Evolutionary conservation across 2,329 filamentous ascomycete species (phyloP), one percentile per base, ranked within the genome.

Genomic region (Laburnicola sp.): DNA sequence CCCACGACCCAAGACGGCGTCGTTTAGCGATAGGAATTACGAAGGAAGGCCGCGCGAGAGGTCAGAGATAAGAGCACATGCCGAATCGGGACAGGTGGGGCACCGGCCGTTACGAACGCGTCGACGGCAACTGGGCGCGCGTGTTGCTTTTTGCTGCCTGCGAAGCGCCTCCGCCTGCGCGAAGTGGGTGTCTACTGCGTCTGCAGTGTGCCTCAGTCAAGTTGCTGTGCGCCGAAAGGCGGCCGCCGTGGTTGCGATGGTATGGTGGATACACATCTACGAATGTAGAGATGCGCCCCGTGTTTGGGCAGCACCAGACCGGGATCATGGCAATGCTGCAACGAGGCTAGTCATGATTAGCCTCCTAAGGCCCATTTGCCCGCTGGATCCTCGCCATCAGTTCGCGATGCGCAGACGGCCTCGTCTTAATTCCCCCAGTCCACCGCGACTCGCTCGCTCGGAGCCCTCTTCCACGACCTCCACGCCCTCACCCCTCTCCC

Each of bases 1-100:
- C 16, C 16, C 16, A 16, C 1, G 16, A 16, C 16, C 16, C 16
- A 47, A 31, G 44, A 37, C 40, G 42, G 25, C 41, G 52, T 43
- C 41, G 35, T 36, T 53, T 38, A 53, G 38, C 49, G 52, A 60
- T 56, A 27, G 37, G 40, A 58, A 62, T 60, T 51, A 54, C 45
- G 5, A 43, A 50, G 36, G 22, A 9, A 3, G n/a, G 34, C 26
- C 25, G 2, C 26, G 45, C 50, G 46, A 67, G 66, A 68, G 66
- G 66, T 40, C 50, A 59, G 55, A 61, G 65, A 68, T 66, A 69
- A 65, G 48, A 27, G 9, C 30, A 41, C 53, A 22, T 40, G 16
- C 38, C 46, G 7, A 8, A 50, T 46, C 22, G 26, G 38, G 51
- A 9, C 28, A 28, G 37, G 45, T 38, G 39, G 50, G 27, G 23